Percentiles rank a stretch among this genome's conserved stretches.
These are phyloP conservation scores for Lactifluus hygrophoroides DNA, from an alignment of 768 basidiomycete genomes.

Conservation along the genomic window DNA sequence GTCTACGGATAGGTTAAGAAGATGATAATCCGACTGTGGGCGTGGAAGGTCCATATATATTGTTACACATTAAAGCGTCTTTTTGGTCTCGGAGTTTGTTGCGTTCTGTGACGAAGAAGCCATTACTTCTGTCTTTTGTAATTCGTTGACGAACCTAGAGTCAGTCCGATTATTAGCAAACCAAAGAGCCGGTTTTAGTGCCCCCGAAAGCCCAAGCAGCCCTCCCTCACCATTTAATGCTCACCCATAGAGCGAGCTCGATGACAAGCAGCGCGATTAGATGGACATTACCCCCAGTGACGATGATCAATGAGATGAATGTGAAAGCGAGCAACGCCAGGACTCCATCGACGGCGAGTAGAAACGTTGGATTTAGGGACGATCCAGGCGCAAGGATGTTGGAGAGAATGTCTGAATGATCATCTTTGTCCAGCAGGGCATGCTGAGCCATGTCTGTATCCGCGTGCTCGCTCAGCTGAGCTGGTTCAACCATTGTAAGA, in stretches of 20 bases:
- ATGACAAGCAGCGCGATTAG: slow-evolving; percentile 58
- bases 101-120: neutral
- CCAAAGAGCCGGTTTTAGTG: too few relatives aligned
- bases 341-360: slow-evolving; percentile 52
- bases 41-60: neutral
- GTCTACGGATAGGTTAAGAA: slow-evolving; percentile 46
- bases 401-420: slow-evolving; percentile 34
- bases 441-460: neutral
- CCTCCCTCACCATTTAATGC: slow-evolving; percentile 70
- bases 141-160: slow-evolving; percentile 58
- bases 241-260: slow-evolving; percentile 64
- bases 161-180: neutral
- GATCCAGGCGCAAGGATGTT: slow-evolving; percentile 67
- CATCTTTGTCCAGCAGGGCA: neutral
- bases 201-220: too few relatives aligned
- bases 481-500: neutral
- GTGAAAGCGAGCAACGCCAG: slow-evolving; percentile 52
- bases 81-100: slow-evolving; percentile 10
- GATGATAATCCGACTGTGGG: slow-evolving; percentile 25
- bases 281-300: slow-evolving; percentile 60
- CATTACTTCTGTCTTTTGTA: slow-evolving; percentile 23
- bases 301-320: slow-evolving; percentile 46
- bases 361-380: slow-evolving; percentile 62
- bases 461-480: neutral
- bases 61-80: slow-evolving; percentile 6